Evolutionary conservation across 2,329 filamentous ascomycete genomes (phyloP), one percentile per base, ranked within the genome.

Genomic region (Bipolaris oryzae): DNA sequence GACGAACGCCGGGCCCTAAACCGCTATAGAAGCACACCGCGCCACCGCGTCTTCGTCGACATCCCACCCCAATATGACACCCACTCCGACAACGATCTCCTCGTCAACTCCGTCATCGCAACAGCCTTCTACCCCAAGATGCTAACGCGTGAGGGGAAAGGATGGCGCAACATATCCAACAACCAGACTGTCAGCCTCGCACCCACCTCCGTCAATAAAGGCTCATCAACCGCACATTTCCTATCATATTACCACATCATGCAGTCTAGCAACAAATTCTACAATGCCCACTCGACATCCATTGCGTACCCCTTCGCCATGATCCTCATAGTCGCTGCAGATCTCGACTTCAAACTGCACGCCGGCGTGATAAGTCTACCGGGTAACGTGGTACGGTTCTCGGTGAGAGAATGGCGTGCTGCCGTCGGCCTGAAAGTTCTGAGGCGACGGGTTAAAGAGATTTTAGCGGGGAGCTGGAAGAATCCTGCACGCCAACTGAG

Each of bases 91-190:
- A 94, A 96, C 60, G 93, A 99, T 64, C 69, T 88, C 1, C 82
- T 97, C 21, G 83, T 92, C 5, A 86, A 88, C 58, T 90, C 92
- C 0, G 90, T 97, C 39, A 90, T 97, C 65, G 90, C 92, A 0
- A 96, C 91, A 86, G 93, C 91, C 50, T 96, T 99, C 79, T 98
- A 99, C 70, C 95, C 95, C 0, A 97, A 96, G 69, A 84, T 99
- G 15, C 83, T 98, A 3, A 86, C 89, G 23, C 87, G 90, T 53
- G 93, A 98, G 68, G 87, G 86, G 47, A 96, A 92, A 78, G 92
- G 91, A 11, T 90, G 93, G 82, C 88, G 93, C 53, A 98, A 97
- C 65, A 87, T 97, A 57, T 87, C 90, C 50, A 98, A 96, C 78
- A 97, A 96, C 73, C 94, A 98, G 75, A 85, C 86, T 42, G 92